Percentiles rank a stretch among this genome's conserved stretches.
phyloP scores from a whole-genome alignment of 2,329 filamentous ascomycete species.

The Exophiala aquamarina region DNA sequence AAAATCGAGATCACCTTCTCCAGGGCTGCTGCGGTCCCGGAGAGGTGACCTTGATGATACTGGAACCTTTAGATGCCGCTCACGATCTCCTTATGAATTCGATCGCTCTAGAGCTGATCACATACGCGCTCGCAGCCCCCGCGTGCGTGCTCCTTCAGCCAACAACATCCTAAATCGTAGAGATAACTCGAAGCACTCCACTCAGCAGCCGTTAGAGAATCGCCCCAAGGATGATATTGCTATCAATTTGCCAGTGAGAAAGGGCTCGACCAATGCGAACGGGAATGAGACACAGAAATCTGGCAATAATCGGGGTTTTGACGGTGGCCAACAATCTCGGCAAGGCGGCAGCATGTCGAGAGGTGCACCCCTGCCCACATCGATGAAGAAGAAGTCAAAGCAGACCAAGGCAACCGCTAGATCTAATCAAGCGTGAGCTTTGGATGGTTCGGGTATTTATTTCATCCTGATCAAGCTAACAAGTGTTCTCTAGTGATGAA shows the following conservation, averaged over 20 bases:
- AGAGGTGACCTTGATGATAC: neutral
- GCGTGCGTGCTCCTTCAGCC: slow-evolving; percentile 8
- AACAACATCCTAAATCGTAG: too few species aligned
- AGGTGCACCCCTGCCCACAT: neutral
- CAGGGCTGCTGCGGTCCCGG: neutral
- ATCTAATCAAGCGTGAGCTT: slow-evolving; percentile 6
- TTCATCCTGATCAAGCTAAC: slow-evolving; percentile 12
- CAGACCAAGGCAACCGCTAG: slow-evolving; percentile 11
- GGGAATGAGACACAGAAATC: neutral
- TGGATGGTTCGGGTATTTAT: neutral
- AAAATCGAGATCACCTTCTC: slow-evolving; percentile 17
- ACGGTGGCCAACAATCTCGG: neutral
- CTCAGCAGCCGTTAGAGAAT: too few species aligned
- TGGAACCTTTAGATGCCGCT: slow-evolving; percentile 4
- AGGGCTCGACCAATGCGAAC: slow-evolving; percentile 8
- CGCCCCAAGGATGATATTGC: slow-evolving; percentile 1
- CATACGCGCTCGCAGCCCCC: slow-evolving; percentile 7
- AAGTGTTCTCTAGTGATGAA: neutral
- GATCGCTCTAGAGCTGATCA: slow-evolving; percentile 10
- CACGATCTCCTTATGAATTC: slow-evolving; percentile 12
- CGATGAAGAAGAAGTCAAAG: slow-evolving; percentile 16
- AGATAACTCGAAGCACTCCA: too few species aligned
- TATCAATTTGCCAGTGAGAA: slow-evolving; percentile 13
- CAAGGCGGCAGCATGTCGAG: neutral
- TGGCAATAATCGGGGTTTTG: neutral